Base-by-base conservation (phyloP, 306 rosid species). In the Lotus japonicus region DNA sequence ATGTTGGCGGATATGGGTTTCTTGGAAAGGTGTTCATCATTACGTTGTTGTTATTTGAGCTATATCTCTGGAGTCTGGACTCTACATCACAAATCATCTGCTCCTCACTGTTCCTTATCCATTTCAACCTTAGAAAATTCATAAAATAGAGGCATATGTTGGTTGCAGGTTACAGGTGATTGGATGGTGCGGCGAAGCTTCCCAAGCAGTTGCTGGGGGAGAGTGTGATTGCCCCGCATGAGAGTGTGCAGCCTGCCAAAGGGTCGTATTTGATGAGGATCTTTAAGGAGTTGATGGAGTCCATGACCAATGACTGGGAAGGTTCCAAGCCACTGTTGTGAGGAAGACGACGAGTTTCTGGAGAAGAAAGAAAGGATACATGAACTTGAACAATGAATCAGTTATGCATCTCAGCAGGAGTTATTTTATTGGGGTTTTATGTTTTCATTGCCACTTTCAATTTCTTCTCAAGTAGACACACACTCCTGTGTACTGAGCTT, bases 211-310 rank as follows among this genome's bases (percentile, higher is more conserved):
- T 94, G 79, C 21, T 94, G 43, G 84, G 86, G 18, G 88, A 87
- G 7, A 80, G 73, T 18, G 57, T 65, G 35, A 68, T 88, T 72
- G 84, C 77, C 26, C 88, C 90, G 2, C 83, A 83, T 6, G 99
- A 94, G 77, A 89, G 84, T 69, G 96, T 82, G 66, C 99, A 90
- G 79, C 95, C 96, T 0, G 97, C 95, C 0, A 94, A 73, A 77
- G 99, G 99, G 1, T 85, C 77, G 74, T 96, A 94, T 61, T 85
- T 90, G 84, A 38, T 94, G 91, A 88, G 99, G 83, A 13, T 94
- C 71, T 94, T 94, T 53, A 90, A 87, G 88, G 99, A 95, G 84
- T 76, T 95, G 81, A 95, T 65, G 87, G 97, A 95, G 79, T 90
- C 97, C 0, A 50, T 95, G 79, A 77, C 90, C 10, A 95, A 90